Evolutionary conservation across 495 filamentous ascomycete species (phyloP).

Genomic region (Daldinia bambusicola): DNA sequence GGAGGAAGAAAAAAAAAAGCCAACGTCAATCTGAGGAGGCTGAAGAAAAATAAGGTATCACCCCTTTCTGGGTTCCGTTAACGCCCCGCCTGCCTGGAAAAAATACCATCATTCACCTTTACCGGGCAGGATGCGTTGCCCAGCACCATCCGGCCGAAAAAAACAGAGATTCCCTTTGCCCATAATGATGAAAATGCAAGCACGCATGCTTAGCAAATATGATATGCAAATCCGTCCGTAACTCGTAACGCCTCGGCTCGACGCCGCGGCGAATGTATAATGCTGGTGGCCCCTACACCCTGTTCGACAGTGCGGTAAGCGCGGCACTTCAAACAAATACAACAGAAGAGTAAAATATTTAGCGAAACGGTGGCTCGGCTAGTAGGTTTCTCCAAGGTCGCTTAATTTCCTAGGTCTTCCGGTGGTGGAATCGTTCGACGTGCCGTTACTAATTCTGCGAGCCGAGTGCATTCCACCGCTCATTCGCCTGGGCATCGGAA

Average conservation of each 20-base stretch:
- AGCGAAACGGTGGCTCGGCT: constrained; percentile 37
- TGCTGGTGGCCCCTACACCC: constrained; percentile 19
- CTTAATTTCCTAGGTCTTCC: constrained; percentile 50
- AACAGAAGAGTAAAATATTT: constrained; percentile 40
- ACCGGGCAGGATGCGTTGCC: constrained; percentile 37
- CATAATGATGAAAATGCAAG: constrained; percentile 36
- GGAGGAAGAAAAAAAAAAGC: constrained; percentile 20
- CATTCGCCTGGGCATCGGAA: constrained; percentile 65
- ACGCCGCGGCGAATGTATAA: constrained; percentile 39
- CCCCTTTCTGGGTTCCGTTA: constrained; percentile 25
- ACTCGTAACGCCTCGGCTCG: constrained; percentile 47
- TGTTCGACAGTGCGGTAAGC: constrained; percentile 22
- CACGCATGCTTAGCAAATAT: constrained; percentile 39
- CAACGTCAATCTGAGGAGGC: constrained; percentile 36
- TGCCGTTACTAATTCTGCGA: constrained; percentile 58
- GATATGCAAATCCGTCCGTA: constrained; percentile 49
- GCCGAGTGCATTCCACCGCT: constrained; percentile 59
- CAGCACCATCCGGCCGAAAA: constrained; percentile 41
- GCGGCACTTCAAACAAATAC: constrained; percentile 30
- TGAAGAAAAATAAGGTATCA: constrained; percentile 10
- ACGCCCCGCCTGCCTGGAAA: constrained; percentile 35
- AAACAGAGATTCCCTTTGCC: constrained; percentile 10
- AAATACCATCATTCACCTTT: constrained; percentile 36
- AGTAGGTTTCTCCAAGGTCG: constrained; percentile 63
- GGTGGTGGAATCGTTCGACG: constrained; percentile 45